Percentiles rank a stretch among this genome's conserved stretches.
phyloP scores from a whole-genome alignment of 129 eudicot species.

The Artemisia argyi region DNA sequence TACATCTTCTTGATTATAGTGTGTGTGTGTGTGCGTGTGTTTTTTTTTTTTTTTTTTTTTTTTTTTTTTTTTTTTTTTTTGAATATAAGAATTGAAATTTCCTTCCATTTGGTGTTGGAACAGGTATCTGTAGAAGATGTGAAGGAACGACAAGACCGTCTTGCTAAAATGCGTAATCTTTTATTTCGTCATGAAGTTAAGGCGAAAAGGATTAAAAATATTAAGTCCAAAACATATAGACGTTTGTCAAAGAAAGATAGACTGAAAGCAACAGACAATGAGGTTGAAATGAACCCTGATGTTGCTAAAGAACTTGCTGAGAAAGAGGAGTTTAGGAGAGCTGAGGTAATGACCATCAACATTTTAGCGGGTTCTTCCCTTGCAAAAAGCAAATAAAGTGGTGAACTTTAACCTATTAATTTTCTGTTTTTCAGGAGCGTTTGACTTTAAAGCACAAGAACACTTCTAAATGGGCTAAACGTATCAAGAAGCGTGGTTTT shows the following conservation, averaged over 20 bases:
- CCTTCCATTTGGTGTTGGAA: conserved; percentile 20
- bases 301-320: conserved; percentile 82
- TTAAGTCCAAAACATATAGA: conserved; percentile 86
- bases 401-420: conserved; percentile 6
- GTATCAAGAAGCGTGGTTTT: conserved; percentile 79
- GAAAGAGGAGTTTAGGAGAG: conserved; percentile 91
- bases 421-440: conserved; percentile 58
- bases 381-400: background rate
- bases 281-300: conserved; percentile 63
- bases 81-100: no score
- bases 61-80: no score
- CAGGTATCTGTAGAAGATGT: conserved; percentile 87
- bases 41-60: no score
- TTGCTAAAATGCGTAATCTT: conserved; percentile 92
- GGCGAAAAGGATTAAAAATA: conserved; percentile 77
- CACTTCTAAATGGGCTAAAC: conserved; percentile 89
- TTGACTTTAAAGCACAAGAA: conserved; percentile 83
- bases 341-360: conserved; percentile 49
- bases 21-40: no score
- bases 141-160: conserved; percentile 67
- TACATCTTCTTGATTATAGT: background rate
- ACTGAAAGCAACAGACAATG: conserved; percentile 46
- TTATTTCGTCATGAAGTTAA: conserved; percentile 91
- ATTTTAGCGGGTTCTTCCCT: background rate
- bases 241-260: conserved; percentile 76